Evolutionary conservation across 306 rosid species (phyloP), one percentile per base, ranked within the genome.

Genomic region (Prunus mongolica): DNA sequence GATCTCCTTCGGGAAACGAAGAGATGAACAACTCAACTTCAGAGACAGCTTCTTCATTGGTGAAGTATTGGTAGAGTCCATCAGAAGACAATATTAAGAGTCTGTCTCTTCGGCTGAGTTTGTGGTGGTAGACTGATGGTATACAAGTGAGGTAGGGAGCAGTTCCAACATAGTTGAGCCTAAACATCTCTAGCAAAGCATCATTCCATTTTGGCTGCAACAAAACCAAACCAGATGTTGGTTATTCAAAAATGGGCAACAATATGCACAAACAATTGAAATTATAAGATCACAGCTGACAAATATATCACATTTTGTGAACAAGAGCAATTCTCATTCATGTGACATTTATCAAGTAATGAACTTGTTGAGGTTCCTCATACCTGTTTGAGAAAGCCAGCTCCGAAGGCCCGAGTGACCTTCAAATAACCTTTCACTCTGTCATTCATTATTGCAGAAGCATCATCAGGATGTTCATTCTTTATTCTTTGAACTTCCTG

Each of bases 351-450:
- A 62, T 28, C 47, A 64, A 34, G 47, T 32, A 64, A 32, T 32
- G 69, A 16, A 30, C 20, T 32, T 28, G 66, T 34, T 30, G 54
- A 80, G 60, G 66, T 64, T 65, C 27, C 38, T 27, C 46, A 3
- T 80, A 89, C 98, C 97, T 83, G 91, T 83, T 93, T 93, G 66
- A 93, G 97, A 82, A 91, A 93, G 9, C 98, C 97, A 13, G 86
- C 93, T 20, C 97, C 96, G 49, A 93, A 91, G 24, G 98, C 97
- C 73, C 98, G 87, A 14, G 98, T 93, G 83, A 93, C 89, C 80
- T 83, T 93, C 85, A 93, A 83, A 73, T 77, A 76, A 70, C 98
- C 98, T 86, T 91, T 93, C 50, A 93, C 96, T 52, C 92, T 65
- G 22, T 87, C 92, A 24, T 85, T 93, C 24, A 60, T 73, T 64